A percentile compares a stretch with the other conserved stretches of the same genome.
Evolutionary conservation across 768 basidiomycete genomes (phyloP).

Genomic region (Termitomyces sp.): DNA sequence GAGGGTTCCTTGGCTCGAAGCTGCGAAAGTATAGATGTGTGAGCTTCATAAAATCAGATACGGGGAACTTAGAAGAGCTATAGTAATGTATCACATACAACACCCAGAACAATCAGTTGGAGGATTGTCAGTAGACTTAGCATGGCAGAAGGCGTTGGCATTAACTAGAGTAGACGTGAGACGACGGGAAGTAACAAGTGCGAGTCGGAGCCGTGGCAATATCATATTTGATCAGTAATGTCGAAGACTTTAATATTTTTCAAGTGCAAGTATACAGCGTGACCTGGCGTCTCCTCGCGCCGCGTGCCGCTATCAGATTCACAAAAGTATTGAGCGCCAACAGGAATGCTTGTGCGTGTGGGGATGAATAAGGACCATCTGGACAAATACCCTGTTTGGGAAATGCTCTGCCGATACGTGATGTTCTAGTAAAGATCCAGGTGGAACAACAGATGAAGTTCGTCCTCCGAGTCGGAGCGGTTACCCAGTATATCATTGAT

Average conservation of each 20-base stretch:
- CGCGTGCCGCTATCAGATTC: neutral
- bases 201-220: neutral
- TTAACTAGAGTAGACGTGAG: neutral
- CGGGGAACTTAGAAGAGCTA: neutral
- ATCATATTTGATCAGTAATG: neutral
- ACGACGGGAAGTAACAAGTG: neutral
- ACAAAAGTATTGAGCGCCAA: neutral
- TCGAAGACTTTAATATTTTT: neutral
- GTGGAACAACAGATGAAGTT: neutral
- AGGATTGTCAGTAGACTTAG: neutral
- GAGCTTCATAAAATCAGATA: conserved; percentile 6
- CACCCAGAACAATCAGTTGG: neutral
- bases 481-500: neutral
- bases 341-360: neutral
- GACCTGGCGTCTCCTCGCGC: neutral
- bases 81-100: neutral
- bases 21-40: conserved; percentile 18
- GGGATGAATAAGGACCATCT: neutral
- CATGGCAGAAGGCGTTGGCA: neutral
- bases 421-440: neutral
- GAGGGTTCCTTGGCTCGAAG: conserved; percentile 16
- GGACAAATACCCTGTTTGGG: neutral
- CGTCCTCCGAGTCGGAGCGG: conserved; percentile 5
- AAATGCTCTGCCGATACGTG: neutral
- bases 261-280: neutral